Conservation (phyloP, 768 basidiomycete species). For the Chalciporus sphaerocephalus region DNA sequence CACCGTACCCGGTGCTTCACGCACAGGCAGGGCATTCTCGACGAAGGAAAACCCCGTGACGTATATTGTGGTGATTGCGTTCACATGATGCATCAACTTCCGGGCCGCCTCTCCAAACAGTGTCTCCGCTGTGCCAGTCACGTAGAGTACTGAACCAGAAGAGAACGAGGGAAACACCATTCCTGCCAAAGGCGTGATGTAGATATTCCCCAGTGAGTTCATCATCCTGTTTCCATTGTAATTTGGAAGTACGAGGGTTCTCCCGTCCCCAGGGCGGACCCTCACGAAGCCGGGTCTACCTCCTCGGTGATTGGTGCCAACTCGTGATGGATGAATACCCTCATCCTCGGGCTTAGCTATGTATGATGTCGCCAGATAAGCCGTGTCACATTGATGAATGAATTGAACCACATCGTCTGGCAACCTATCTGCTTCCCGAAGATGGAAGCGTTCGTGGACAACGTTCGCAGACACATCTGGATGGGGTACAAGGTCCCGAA, state of each 20-base stretch:
- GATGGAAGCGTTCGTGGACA: conserved; percentile 26
- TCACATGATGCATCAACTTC: conserved; percentile 45
- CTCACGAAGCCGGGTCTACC: conserved; percentile 61
- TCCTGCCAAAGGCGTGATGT: conserved; percentile 51
- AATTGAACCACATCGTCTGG: conserved; percentile 47
- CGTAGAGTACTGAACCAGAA: conserved; percentile 53
- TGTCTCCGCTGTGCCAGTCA: conserved; percentile 53
- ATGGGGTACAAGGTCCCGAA: conserved; percentile 43
- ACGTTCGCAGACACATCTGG: conserved; percentile 36
- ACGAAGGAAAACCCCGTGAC: conserved; percentile 53
- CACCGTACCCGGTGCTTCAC: conserved; percentile 34
- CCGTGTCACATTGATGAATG: conserved; percentile 47
- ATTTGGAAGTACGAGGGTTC: conserved; percentile 56
- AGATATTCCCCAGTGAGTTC: conserved; percentile 61
- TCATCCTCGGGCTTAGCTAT: conserved; percentile 37
- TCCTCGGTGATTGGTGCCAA: conserved; percentile 62
- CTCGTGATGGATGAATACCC: conserved; percentile 46
- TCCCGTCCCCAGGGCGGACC: conserved; percentile 50
- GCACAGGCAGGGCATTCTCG: conserved; percentile 49
- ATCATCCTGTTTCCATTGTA: conserved; percentile 61
- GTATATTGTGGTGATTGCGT: conserved; percentile 44
- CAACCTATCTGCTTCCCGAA: conserved; percentile 38
- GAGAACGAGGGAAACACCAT: conserved; percentile 54
- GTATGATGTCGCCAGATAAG: conserved; percentile 54
- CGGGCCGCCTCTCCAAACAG: conserved; percentile 46